Base-by-base conservation (phyloP, 2,329 filamentous ascomycete genomes). In the Fusarium pininemorale region DNA sequence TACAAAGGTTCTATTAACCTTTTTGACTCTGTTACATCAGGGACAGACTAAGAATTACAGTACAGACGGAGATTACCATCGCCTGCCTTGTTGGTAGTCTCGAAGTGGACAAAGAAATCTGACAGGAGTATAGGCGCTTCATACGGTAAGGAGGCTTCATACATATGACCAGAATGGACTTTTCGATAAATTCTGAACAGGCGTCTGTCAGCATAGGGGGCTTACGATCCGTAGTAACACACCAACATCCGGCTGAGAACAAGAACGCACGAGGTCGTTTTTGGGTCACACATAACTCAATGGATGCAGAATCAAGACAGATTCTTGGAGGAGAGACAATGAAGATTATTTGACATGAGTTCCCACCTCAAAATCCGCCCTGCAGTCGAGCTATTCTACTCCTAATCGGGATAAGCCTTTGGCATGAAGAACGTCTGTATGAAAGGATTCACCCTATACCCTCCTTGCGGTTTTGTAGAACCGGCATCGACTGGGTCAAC, bases 321-420 rank as follows among this genome's bases (percentile, higher is more conserved):
- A 71, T 37, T 48, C 35, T 37, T 61, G 41, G 51, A 50, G 26
- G 57, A 58, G 55, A 45, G 41, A 28, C 39, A 68, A 55, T 28
- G 38, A 59, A 42, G 60, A 22, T 55, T 41, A 35, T 35, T 74
- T 50, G 58, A 65, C 45, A 59, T 38, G 54, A 65, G 50, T 65
- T 66, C 58, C 44, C 44, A 56, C 68, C 56, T 69, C 58, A 66
- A 42, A 68, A 55, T 42, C 44, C 37, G 58, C 30, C 42, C 30
- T 69, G 63, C 54, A 44, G 38, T 37, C 37, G 32, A 30, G 24
- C 39, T 64, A 48, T 71, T 72, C 59, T 72, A 72, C 72, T 71
- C 72, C 72, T 39, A 61, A 69, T 56, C 24, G 41, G 51, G 66
- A 54, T 12, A 70, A 54, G 45, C 37, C 41, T 30, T 41, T 44